Evolutionary conservation across 2,329 filamentous ascomycete species (phyloP).

Genomic region (Neonectria faginata): DNA sequence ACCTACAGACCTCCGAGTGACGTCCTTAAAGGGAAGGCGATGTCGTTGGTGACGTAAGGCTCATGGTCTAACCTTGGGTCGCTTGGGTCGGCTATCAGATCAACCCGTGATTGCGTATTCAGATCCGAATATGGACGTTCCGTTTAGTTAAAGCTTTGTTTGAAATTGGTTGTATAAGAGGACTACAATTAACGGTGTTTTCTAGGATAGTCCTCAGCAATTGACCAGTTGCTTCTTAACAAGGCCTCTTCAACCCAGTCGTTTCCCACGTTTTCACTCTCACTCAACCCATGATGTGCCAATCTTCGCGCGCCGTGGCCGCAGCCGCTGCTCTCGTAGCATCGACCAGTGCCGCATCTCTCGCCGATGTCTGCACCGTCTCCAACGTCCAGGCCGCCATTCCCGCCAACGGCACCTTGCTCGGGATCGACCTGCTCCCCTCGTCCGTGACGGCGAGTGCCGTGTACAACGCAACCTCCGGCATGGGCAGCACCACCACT

Average conservation of each 20-base stretch:
- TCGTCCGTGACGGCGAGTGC: slow-evolving; percentile 53
- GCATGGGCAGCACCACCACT: slow-evolving; percentile 35
- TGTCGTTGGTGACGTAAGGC: too few species aligned
- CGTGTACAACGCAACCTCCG: slow-evolving; percentile 32
- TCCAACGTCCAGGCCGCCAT: too few species aligned
- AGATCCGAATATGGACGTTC: background rate
- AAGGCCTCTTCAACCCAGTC: slow-evolving; percentile 6
- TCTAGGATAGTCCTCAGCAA: background rate
- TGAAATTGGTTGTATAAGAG: background rate
- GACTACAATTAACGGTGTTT: background rate
- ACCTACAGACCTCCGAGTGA: background rate
- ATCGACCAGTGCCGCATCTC: too few species aligned
- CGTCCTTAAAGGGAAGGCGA: too few species aligned
- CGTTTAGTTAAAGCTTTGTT: background rate
- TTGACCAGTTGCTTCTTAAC: slow-evolving; percentile 3
- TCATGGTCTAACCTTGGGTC: too few species aligned
- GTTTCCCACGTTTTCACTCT: too few species aligned
- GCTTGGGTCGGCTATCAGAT: too few species aligned
- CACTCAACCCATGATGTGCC: too few species aligned
- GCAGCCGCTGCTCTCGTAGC: too few species aligned
- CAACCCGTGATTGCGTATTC: background rate
- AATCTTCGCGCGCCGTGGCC: too few species aligned
- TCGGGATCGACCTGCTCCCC: slow-evolving; percentile 49
- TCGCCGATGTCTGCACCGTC: too few species aligned
- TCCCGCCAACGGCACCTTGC: slow-evolving; percentile 5